Base-by-base conservation (phyloP, 805 yeast genomes). In the Candida verbasci region DNA sequence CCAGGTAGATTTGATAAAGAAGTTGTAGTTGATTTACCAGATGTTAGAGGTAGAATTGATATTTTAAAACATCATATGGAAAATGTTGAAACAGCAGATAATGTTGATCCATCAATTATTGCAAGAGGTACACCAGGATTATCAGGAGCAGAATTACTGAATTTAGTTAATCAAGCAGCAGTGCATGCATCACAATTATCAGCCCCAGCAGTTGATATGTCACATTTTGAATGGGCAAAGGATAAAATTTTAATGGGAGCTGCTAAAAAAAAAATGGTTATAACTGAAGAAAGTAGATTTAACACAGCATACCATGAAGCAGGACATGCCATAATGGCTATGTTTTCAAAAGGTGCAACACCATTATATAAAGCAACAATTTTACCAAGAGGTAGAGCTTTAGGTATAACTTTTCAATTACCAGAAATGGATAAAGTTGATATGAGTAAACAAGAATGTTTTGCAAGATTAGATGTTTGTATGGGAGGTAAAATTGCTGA, bases 401-500 rank as follows among this genome's bases (percentile, higher is more conserved):
- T 93, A 35, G 99, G 99, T 58, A 78, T 93, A 31, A 94, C 98
- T 1, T 93, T 89, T 76, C 97, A 91, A 45, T 75, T 93, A 47
- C 98, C 98, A 3, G 97, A 93, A 58, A 87, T 89, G 91, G 98
- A 93, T 65, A 91, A 93, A 67, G 88, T 86, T 43, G 97, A 91
- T 55, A 84, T 86, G 62, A 87, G 96, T 22, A 84, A 77, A 57
- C 78, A 73, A 42, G 97, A 93, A 62, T 86, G 96, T 58, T 71
- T 82, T 45, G 96, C 97, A 0, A 72, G 95, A 45, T 64, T 93
- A 47, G 98, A 93, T 59, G 98, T 93, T 34, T 88, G 96, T 58
- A 93, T 93, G 98, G 99, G 98, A 42, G 99, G 99, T 45, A 89
- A 89, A 59, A 80, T 88, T 40, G 98, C 98, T 21, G 99, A 93